Conservation (phyloP, 108 stramenopile species). For the Skeletonema menzelii region DNA sequence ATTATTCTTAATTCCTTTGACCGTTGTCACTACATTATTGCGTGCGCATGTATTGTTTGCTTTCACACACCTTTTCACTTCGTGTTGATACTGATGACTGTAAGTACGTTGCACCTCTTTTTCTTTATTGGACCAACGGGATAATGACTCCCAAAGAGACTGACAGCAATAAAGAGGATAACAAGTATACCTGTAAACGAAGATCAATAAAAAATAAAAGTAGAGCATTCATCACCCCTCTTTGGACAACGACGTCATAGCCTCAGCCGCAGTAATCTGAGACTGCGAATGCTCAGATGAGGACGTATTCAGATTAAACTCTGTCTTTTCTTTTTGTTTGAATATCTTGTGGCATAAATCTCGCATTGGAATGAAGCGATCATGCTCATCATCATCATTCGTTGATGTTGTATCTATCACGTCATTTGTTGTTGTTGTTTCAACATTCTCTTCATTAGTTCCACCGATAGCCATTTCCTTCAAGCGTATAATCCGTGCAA, state of each 20-base stretch:
- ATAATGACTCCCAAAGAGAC: too few relatives aligned
- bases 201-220: too few relatives aligned
- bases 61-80: too few relatives aligned
- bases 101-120: too few relatives aligned
- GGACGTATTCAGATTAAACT: background rate
- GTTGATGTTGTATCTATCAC: background rate
- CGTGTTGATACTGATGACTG: too few relatives aligned
- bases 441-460: background rate
- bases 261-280: constrained; percentile 1
- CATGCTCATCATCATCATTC: background rate
- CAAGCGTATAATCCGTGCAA: constrained; percentile 20
- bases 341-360: constrained; percentile 4
- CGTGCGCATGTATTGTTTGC: too few relatives aligned
- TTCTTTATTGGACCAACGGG: too few relatives aligned
- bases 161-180: too few relatives aligned
- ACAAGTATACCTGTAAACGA: too few relatives aligned
- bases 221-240: background rate
- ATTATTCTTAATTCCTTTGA: background rate
- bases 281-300: constrained; percentile 4
- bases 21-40: background rate
- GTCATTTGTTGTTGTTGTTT: background rate
- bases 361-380: background rate
- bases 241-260: background rate
- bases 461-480: constrained; percentile 5
- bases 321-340: background rate